A percentile compares a stretch with the other conserved stretches of the same genome.
These are phyloP conservation scores for Mycena venus DNA, from an alignment of 768 basidiomycete species.

Conservation along the genomic window DNA sequence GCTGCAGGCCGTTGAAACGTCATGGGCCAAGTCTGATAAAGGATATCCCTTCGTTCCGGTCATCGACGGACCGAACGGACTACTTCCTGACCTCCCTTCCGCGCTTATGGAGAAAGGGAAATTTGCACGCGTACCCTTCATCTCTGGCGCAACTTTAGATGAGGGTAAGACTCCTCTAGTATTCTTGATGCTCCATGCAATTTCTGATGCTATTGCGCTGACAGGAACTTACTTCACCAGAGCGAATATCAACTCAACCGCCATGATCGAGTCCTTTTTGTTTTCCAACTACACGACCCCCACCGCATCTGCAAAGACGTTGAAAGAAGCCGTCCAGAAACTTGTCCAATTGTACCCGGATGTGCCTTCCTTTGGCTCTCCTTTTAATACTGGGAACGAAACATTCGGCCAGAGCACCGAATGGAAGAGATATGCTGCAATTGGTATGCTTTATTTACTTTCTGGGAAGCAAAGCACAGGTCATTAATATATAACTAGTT, in stretches of 20 bases:
- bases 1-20: not conserved
- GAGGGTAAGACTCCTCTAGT: not conserved
- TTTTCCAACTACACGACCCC: not conserved
- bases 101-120: not conserved
- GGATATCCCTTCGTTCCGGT: not conserved
- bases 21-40: not conserved
- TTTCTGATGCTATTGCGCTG: not conserved
- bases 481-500: not conserved
- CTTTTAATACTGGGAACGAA: slow-evolving; percentile 54
- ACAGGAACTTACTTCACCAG: slow-evolving; percentile 1
- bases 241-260: not conserved
- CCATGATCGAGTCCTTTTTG: not conserved
- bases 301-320: not conserved
- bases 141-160: slow-evolving; percentile 1
- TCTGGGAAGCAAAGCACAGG: not conserved
- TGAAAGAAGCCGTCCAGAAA: not conserved
- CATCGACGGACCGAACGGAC: slow-evolving; percentile 3
- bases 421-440: slow-evolving; percentile 53
- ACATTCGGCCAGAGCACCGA: slow-evolving; percentile 54
- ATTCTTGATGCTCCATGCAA: not conserved
- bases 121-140: slow-evolving; percentile 10
- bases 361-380: slow-evolving; percentile 56
- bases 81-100: slow-evolving; percentile 2
- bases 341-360: not conserved
- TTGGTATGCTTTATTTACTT: slow-evolving; percentile 34